Evolutionary conservation across 805 yeast species (phyloP).

Genomic region (Candida incommunis): DNA sequence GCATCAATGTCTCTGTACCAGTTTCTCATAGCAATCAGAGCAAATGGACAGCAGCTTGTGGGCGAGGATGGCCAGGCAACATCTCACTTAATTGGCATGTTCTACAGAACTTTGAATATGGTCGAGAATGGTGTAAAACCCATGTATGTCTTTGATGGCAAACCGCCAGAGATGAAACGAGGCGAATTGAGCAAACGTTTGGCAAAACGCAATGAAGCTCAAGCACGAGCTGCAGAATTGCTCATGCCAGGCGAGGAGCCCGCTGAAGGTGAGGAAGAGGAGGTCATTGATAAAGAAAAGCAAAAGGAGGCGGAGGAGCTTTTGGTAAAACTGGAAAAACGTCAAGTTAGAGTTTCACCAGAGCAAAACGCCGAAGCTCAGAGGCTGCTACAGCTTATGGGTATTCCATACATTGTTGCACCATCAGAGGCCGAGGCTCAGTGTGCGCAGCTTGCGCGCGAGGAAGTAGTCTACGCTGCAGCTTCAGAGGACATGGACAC

Average conservation of each 20-base stretch:
- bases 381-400: conserved; percentile 70
- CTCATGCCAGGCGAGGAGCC: not conserved
- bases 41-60: conserved; percentile 85
- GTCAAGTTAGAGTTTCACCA: conserved; percentile 77
- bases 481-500: conserved; percentile 99
- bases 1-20: conserved; percentile 90
- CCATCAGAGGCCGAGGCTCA: conserved; percentile 99
- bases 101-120: conserved; percentile 81
- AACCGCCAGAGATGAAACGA: conserved; percentile 87
- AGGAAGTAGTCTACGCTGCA: conserved; percentile 90
- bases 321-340: conserved; percentile 58
- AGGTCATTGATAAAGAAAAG: not conserved
- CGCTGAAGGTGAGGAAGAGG: not conserved
- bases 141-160: conserved; percentile 93
- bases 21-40: conserved; percentile 90
- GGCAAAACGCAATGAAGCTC: conserved; percentile 71
- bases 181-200: conserved; percentile 84
- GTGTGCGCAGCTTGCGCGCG: conserved; percentile 82
- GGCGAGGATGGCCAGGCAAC: conserved; percentile 84
- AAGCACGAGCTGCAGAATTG: conserved; percentile 49
- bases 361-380: conserved; percentile 95
- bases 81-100: conserved; percentile 89
- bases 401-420: conserved; percentile 84
- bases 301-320: conserved; percentile 62
- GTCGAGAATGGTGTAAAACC: conserved; percentile 93